These are phyloP conservation scores for Scheffersomyces amazonensis DNA, from an alignment of 805 yeast species.

Conservation along the genomic window DNA sequence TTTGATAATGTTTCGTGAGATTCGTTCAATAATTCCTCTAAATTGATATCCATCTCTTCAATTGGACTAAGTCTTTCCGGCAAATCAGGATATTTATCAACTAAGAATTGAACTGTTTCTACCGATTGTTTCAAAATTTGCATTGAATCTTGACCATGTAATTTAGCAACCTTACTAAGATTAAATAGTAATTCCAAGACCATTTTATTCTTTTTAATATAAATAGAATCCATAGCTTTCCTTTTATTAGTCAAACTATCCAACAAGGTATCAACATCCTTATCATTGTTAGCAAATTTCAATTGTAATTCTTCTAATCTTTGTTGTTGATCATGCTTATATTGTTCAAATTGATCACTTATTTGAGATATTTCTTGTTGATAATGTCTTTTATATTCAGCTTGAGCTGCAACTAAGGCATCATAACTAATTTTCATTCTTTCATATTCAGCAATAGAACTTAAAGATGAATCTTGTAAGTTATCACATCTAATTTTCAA, in stretches of 20 bases:
- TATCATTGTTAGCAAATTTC: slow-evolving; percentile 42
- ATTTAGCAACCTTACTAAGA: slow-evolving; percentile 42
- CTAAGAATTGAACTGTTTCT: slow-evolving; percentile 37
- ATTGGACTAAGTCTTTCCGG: slow-evolving; percentile 24
- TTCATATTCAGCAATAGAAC: slow-evolving; percentile 50
- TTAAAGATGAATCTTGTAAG: slow-evolving; percentile 44
- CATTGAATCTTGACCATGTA: slow-evolving; percentile 49
- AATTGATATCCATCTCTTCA: slow-evolving; percentile 26
- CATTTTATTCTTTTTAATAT: slow-evolving; percentile 44
- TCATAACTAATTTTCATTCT: slow-evolving; percentile 59
- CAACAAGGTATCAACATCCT: slow-evolving; percentile 47
- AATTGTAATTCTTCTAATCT: slow-evolving; percentile 33
- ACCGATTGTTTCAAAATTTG: slow-evolving; percentile 45
- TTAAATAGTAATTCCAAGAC: slow-evolving; percentile 41
- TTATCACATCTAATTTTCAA: slow-evolving; percentile 48
- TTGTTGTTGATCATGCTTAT: slow-evolving; percentile 32
- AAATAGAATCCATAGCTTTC: slow-evolving; percentile 47
- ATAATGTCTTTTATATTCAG: slow-evolving; percentile 50
- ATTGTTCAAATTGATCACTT: slow-evolving; percentile 32
- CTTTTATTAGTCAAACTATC: slow-evolving; percentile 48
- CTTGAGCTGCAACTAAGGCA: slow-evolving; percentile 49
- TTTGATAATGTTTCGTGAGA: slow-evolving; percentile 28
- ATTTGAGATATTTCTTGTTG: slow-evolving; percentile 40
- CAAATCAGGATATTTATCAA: slow-evolving; percentile 36
- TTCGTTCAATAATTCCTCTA: slow-evolving; percentile 32